phyloP scores from a whole-genome alignment of 495 filamentous ascomycete species.

The Xylaria castorea region DNA sequence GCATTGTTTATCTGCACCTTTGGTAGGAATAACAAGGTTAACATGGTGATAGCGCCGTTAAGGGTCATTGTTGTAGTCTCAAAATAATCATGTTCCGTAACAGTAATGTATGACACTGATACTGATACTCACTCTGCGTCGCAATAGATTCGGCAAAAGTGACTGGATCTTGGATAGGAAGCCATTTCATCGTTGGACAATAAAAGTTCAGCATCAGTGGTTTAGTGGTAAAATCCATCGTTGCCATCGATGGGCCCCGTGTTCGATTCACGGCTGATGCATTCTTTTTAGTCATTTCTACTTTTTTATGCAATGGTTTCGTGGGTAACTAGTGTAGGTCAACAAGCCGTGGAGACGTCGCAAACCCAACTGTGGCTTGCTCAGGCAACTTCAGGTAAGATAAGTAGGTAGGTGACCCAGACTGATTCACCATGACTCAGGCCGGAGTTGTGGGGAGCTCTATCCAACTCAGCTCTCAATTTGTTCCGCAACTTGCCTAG shows the following conservation, averaged over 20 bases:
- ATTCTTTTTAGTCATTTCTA: slow-evolving; percentile 30
- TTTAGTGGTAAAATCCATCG: slow-evolving; percentile 62
- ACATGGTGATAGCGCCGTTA: background rate
- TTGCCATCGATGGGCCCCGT: slow-evolving; percentile 60
- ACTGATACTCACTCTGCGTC: background rate
- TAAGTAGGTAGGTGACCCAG: background rate
- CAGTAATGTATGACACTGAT: slow-evolving; percentile 6
- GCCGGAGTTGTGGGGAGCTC: slow-evolving; percentile 1
- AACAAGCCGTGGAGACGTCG: background rate
- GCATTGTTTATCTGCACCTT: background rate
- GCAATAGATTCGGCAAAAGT: background rate
- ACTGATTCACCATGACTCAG: slow-evolving; percentile 1
- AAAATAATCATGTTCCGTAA: background rate
- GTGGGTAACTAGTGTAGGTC: background rate
- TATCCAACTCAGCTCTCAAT: background rate
- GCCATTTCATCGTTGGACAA: too few relatives aligned
- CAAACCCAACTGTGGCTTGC: background rate
- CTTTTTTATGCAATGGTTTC: too few relatives aligned
- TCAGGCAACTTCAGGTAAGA: background rate
- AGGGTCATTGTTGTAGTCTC: background rate
- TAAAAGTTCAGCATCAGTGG: slow-evolving; percentile 44
- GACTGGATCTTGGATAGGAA: background rate
- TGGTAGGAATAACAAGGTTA: background rate
- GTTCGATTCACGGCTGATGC: slow-evolving; percentile 58
- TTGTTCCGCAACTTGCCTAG: background rate